Evolutionary conservation across 2,329 filamentous ascomycete genomes (phyloP), one percentile per base, ranked within the genome.

Genomic region (Sporothrix variecibatus): DNA sequence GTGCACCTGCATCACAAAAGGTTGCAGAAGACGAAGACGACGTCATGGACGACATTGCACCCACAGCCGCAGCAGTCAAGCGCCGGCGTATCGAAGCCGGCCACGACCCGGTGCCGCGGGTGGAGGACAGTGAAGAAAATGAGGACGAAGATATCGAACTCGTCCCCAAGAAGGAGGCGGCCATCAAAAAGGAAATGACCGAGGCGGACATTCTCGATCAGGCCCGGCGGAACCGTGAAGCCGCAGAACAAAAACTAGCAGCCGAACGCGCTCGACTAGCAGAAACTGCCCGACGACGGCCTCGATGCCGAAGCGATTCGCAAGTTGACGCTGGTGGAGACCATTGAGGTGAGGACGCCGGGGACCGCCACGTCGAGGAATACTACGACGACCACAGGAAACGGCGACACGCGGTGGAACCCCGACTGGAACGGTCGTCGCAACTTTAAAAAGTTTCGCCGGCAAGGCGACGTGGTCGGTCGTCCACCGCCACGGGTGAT

Each of bases 401-500:
- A 78, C 5, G 82, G 86, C 23, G 86, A 88, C 26, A 81, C 86
- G 1, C 87, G 93, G 56, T 98, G 95, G 95, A 89, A 98, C 77
- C 90, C 94, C 0, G 87, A 87, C 53, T 99, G 96, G 96, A 97
- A 98, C 80, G 96, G 95, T 0, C 88, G 95, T 60, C 95, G 94
- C 82, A 98, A 99, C 80, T 99, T 97, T 84, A 99, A 99, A 82
- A 93, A 90, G 78, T 99, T 99, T 80, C 86, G 87, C 28, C 86
- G 86, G 72, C 86, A 89, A 72, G 91, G 89, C 31, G 87, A 87
- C 26, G 77, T 77, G 6, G 76, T 79, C 1, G 84, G 86, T 6
- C 81, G 86, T 20, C 81, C 83, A 2, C 81, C 82, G 1, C 81
- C 84, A 38, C 84, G 83, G 12, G 73, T 93, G 46, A 92, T 97